phyloP scores from a whole-genome alignment of 2,329 filamentous ascomycete genomes.

The Penicillium brevicompactum region DNA sequence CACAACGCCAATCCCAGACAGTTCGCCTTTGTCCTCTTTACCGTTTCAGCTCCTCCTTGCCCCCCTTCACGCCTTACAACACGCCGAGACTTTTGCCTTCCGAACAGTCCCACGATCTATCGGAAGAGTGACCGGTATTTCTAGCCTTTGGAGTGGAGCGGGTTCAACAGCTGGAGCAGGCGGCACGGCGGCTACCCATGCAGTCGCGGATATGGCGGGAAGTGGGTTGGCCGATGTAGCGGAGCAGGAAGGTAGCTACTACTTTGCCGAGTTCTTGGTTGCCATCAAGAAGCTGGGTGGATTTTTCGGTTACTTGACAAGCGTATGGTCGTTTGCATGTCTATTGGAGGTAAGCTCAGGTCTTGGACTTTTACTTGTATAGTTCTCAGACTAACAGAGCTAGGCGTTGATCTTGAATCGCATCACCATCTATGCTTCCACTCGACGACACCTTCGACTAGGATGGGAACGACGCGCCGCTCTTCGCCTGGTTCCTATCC shows the following conservation, averaged over 20 bases:
- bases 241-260: slow-evolving; percentile 37
- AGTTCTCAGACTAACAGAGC: slow-evolving; percentile 5
- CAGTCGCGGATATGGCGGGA: slow-evolving; percentile 35
- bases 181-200: slow-evolving; percentile 43
- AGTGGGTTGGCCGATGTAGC: slow-evolving; percentile 37
- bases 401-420: slow-evolving; percentile 84
- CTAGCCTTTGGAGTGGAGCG: slow-evolving; percentile 28
- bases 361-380: neutral
- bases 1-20: slow-evolving; percentile 15
- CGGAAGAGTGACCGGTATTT: slow-evolving; percentile 31
- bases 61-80: slow-evolving; percentile 40
- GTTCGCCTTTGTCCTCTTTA: slow-evolving; percentile 29
- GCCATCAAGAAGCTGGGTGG: slow-evolving; percentile 72
- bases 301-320: slow-evolving; percentile 87
- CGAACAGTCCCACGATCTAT: slow-evolving; percentile 37
- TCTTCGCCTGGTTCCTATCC: slow-evolving; percentile 70
- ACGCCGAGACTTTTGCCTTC: slow-evolving; percentile 39
- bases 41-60: slow-evolving; percentile 37
- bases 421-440: slow-evolving; percentile 90
- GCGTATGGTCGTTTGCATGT: slow-evolving; percentile 88
- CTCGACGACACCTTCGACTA: slow-evolving; percentile 75
- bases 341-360: slow-evolving; percentile 66
- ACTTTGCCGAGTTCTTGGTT: slow-evolving; percentile 50
- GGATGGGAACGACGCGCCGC: slow-evolving; percentile 71
- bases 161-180: slow-evolving; percentile 24